Evolutionary conservation across 176 grass and related monocot species (phyloP).

Genomic region (Microstegium vimineum): DNA sequence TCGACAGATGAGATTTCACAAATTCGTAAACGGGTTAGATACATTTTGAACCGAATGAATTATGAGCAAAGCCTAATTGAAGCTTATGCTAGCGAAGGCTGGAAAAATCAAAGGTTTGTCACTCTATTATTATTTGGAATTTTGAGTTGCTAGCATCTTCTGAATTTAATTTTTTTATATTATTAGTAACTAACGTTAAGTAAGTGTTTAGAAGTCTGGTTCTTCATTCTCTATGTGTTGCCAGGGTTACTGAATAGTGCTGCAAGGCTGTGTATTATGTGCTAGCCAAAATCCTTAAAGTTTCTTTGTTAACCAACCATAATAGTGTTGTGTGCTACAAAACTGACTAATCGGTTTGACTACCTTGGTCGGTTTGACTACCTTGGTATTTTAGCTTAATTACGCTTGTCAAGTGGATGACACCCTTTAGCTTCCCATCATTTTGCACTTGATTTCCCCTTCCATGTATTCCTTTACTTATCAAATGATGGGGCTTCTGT

Average conservation of each 20-base stretch:
- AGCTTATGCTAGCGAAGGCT: slow-evolving; percentile 83
- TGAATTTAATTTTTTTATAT: slow-evolving; percentile 4
- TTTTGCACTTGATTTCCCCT: not conserved
- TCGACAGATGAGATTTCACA: slow-evolving; percentile 32
- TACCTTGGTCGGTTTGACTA: too few species aligned
- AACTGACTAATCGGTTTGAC: not conserved
- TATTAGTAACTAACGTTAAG: not conserved
- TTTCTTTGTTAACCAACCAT: not conserved
- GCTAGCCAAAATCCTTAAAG: too few species aligned
- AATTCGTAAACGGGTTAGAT: slow-evolving; percentile 61
- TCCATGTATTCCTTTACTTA: not conserved
- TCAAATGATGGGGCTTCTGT: not conserved
- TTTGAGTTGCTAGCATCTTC: slow-evolving; percentile 16
- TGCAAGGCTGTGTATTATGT: not conserved
- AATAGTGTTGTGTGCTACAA: not conserved
- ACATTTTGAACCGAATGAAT: slow-evolving; percentile 77
- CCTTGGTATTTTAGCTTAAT: slow-evolving; percentile 2
- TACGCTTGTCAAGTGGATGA: not conserved
- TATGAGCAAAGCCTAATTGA: slow-evolving; percentile 85
- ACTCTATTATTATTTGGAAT: slow-evolving; percentile 18
- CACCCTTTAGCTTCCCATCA: not conserved
- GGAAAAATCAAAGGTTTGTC: slow-evolving; percentile 79
- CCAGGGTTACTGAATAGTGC: not conserved
- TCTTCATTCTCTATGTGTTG: not conserved
- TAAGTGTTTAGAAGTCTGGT: not conserved